Conservation (phyloP, 179 eudicot genomes). For the Beta corolliflora region DNA sequence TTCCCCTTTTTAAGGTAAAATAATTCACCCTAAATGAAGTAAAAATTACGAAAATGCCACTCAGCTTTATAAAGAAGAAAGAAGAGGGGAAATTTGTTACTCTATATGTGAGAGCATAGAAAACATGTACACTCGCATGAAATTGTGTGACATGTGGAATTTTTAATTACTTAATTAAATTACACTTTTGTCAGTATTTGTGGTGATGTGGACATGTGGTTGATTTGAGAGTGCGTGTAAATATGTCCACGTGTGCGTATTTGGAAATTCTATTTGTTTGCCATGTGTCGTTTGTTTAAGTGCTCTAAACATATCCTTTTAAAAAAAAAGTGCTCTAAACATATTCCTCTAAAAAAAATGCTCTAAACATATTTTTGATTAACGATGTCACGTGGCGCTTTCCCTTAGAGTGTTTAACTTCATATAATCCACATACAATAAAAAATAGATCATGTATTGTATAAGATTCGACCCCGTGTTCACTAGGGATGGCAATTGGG, state of each 20-base stretch:
- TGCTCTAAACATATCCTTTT: not conserved
- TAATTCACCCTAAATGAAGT: not conserved
- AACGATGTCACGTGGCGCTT: no score
- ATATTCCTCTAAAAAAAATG: not conserved
- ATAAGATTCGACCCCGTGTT: no score
- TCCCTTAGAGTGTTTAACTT: no score
- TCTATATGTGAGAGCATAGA: no score
- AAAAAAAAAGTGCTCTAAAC: not conserved
- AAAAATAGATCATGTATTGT: no score
- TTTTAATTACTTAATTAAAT: not conserved
- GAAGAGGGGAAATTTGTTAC: no score
- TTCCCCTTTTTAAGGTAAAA: not conserved
- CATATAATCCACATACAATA: no score
- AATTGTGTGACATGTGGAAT: not conserved
- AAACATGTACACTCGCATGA: not conserved
- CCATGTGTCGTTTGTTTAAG: not conserved
- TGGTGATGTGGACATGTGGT: conserved; percentile 5
- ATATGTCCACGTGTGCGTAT: not conserved
- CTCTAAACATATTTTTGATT: no score
- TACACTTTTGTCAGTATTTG: not conserved
- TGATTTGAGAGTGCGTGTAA: not conserved
- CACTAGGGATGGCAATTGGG: no score
- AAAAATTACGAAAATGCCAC: conserved; percentile 14
- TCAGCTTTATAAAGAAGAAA: conserved; percentile 18
- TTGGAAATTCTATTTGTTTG: not conserved